phyloP scores from a whole-genome alignment of 352 stramenopile genomes.

The Globisporangium recalcitrans region DNA sequence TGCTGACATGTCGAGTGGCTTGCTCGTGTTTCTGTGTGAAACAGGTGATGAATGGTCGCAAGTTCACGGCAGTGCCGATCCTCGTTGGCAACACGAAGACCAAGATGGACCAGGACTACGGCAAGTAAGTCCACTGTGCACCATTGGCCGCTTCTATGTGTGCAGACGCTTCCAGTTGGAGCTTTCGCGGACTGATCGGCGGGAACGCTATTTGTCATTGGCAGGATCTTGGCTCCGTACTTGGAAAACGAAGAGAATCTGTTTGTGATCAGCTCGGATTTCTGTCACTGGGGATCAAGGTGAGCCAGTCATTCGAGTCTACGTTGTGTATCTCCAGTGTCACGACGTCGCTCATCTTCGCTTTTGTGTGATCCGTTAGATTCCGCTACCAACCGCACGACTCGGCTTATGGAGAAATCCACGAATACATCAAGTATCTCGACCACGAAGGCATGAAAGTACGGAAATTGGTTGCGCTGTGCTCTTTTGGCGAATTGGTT shows the following conservation, averaged over 20 bases:
- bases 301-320: slow-evolving; percentile 9
- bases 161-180: not conserved
- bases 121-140: slow-evolving; percentile 62
- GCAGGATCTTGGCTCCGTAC: slow-evolving; percentile 87
- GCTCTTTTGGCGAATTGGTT: not conserved
- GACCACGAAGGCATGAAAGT: slow-evolving; percentile 88
- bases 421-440: slow-evolving; percentile 94
- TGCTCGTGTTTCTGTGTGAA: not conserved
- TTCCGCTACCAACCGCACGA: slow-evolving; percentile 91
- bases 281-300: slow-evolving; percentile 95
- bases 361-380: slow-evolving; percentile 17
- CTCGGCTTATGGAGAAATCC: slow-evolving; percentile 83
- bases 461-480: not conserved
- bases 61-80: slow-evolving; percentile 91
- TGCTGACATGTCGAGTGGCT: not conserved
- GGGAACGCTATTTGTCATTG: not conserved
- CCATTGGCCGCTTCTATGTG: too few species aligned
- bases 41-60: slow-evolving; percentile 65
- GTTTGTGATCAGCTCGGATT: slow-evolving; percentile 96
- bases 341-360: too few species aligned
- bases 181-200: not conserved
- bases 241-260: slow-evolving; percentile 90
- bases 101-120: slow-evolving; percentile 80
- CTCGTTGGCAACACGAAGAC: slow-evolving; percentile 93
- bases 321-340: not conserved